These are phyloP conservation scores for Anthracocystis panici-leucophaei DNA, from an alignment of 1,284 basidiomycete species.

Conservation along the genomic window DNA sequence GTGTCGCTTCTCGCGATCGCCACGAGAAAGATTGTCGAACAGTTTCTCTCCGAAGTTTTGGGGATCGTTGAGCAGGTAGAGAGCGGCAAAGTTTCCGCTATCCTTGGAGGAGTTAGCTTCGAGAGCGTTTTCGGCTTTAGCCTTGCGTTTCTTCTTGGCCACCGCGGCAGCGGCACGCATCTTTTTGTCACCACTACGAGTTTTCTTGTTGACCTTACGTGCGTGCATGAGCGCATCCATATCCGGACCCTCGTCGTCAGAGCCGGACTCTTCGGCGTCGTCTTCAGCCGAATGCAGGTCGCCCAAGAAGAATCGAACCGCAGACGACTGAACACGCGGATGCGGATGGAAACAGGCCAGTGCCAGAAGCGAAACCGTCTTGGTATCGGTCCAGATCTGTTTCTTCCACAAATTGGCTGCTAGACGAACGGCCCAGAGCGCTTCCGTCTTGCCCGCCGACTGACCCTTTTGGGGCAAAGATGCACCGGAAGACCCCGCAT, in stretches of 20 bases:
- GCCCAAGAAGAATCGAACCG: constrained; percentile 97
- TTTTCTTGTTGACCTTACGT: constrained; percentile 68
- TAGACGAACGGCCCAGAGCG: constrained; percentile 96
- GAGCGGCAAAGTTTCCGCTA: constrained; percentile 83
- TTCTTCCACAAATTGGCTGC: constrained; percentile 96
- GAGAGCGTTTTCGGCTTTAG: constrained; percentile 49
- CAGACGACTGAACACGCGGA: constrained; percentile 93
- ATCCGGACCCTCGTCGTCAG: constrained; percentile 53
- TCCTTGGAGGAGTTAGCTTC: constrained; percentile 43
- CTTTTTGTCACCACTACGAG: constrained; percentile 62
- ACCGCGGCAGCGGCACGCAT: constrained; percentile 62
- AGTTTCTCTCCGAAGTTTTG: constrained; percentile 96
- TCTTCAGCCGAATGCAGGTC: constrained; percentile 67
- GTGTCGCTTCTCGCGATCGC: constrained; percentile 80
- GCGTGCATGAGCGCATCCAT: constrained; percentile 61
- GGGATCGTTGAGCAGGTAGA: constrained; percentile 93
- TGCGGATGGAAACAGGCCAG: constrained; percentile 94
- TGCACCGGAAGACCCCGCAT: constrained; percentile 59
- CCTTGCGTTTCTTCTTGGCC: constrained; percentile 56
- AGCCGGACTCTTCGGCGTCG: constrained; percentile 52
- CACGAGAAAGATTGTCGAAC: constrained; percentile 84
- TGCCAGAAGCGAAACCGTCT: constrained; percentile 91
- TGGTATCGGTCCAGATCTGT: constrained; percentile 91
- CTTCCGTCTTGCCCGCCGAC: constrained; percentile 74
- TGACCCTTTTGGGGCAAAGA: constrained; percentile 72